These are phyloP conservation scores for Suillus ampliporus DNA, from an alignment of 768 basidiomycete genomes.

Conservation along the genomic window DNA sequence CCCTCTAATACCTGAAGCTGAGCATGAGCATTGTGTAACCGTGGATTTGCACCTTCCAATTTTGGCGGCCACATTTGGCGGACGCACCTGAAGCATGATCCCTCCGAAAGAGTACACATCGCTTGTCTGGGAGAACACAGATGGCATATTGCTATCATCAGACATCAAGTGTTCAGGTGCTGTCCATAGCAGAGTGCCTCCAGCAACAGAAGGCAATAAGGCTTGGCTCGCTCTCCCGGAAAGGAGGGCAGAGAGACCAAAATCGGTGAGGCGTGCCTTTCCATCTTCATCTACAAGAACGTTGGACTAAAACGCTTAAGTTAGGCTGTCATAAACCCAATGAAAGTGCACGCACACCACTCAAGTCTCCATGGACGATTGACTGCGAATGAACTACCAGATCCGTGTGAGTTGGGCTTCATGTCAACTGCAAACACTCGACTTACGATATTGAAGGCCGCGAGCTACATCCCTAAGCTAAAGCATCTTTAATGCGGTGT, in stretches of 20 bases:
- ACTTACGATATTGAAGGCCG: no score
- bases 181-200: slow-evolving; percentile 26
- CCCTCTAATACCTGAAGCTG: neutral
- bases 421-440: slow-evolving; percentile 10
- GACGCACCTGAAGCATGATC: slow-evolving; percentile 28
- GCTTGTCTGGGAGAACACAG: neutral
- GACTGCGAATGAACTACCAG: slow-evolving; percentile 25
- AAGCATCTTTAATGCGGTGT: no score
- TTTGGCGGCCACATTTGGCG: no score
- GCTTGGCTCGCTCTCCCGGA: slow-evolving; percentile 15
- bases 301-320: slow-evolving; percentile 5
- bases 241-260: slow-evolving; percentile 10
- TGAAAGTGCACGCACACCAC: slow-evolving; percentile 29
- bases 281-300: slow-evolving; percentile 22
- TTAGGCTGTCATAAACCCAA: neutral
- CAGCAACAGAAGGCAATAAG: neutral
- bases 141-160: neutral
- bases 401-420: neutral
- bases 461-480: no score
- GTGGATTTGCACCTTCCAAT: no score
- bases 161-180: slow-evolving; percentile 5
- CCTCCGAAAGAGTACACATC: slow-evolving; percentile 28
- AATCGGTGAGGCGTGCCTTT: slow-evolving; percentile 7
- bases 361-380: slow-evolving; percentile 32
- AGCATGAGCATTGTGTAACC: no score